Evolutionary conservation across 2,329 filamentous ascomycete genomes (phyloP), one percentile per base, ranked within the genome.

Genomic region (Aaosphaeria pasadenensis): DNA sequence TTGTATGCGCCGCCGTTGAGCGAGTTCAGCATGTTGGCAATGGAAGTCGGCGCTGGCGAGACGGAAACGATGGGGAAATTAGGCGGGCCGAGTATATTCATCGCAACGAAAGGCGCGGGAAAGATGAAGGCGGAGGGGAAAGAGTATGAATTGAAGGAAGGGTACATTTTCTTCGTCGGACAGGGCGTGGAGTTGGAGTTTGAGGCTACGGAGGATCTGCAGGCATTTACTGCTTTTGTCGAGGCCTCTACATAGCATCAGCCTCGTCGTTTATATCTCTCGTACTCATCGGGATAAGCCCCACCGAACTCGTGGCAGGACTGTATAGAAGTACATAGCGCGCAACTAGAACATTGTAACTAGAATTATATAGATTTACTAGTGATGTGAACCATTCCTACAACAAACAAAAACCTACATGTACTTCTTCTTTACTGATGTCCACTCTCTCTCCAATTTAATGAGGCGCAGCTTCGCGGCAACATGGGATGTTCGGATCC

Each of bases 1-100:
- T 71, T 84, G 1, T 88, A 87, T 60, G 75, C 74, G 7, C 86
- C 87, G 5, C 85, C 85, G 0, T 77, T 89, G 67, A 83, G 80
- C 57, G 87, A 91, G 67, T 91, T 91, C 60, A 80, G 84, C 56
- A 81, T 91, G 71, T 69, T 89, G 7, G 74, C 78, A 42, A 83
- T 80, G 2, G 75, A 77, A 17, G 59, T 91, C n/a, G 66, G 63
- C 3, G 66, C 68, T 0, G 81, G 79, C 0, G 83, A 88, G 57
- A 77, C 69, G 35, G 87, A 91, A 56, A 74, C 70, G 5, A 70
- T 87, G 11, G 70, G 68, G 40, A 70, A 74, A 2, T 70, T 85
- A 17, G 72, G 77, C 0, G 87, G 86, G 0, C 85, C 85, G 0
- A 82, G 80, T 45, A 77, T 89, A 30, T 64, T 86, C 60, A 77